Evolutionary conservation across 2,329 filamentous ascomycete species (phyloP).

Genomic region (Metarhizium humberi): DNA sequence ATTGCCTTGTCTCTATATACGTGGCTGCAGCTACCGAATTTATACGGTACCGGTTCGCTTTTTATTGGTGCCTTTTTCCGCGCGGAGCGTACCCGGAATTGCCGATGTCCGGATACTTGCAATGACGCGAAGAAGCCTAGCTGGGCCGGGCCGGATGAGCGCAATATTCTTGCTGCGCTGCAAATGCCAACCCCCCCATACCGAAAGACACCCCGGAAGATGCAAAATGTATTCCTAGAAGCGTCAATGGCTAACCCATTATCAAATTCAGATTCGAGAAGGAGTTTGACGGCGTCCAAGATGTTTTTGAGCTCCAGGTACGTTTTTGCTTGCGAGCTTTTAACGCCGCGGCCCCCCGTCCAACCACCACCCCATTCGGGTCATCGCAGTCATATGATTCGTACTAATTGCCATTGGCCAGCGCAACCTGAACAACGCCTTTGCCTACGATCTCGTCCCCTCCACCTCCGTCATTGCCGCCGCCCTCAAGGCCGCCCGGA

Average conservation of each 20-base stretch:
- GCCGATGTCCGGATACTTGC: neutral
- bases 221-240: neutral
- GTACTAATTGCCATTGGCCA: slow-evolving; percentile 18
- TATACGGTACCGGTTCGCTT: neutral
- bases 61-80: neutral
- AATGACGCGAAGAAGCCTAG: neutral
- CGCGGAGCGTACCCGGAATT: neutral
- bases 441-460: slow-evolving; percentile 98
- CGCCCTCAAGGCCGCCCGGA: slow-evolving; percentile 84
- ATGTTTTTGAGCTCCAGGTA: slow-evolving; percentile 99
- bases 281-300: slow-evolving; percentile 95
- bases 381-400: slow-evolving; percentile 5
- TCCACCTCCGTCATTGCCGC: slow-evolving; percentile 84
- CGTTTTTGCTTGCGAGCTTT: slow-evolving; percentile 20
- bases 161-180: neutral
- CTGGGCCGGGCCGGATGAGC: neutral
- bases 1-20: neutral
- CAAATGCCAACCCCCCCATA: neutral
- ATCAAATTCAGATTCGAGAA: slow-evolving; percentile 76
- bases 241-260: slow-evolving; percentile 17
- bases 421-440: slow-evolving; percentile 98
- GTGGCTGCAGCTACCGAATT: neutral
- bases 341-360: neutral
- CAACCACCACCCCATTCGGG: neutral
- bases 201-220: neutral